Evolutionary conservation across 331 rosid species (phyloP).

Genomic region (Erythrophleum ivorense): DNA sequence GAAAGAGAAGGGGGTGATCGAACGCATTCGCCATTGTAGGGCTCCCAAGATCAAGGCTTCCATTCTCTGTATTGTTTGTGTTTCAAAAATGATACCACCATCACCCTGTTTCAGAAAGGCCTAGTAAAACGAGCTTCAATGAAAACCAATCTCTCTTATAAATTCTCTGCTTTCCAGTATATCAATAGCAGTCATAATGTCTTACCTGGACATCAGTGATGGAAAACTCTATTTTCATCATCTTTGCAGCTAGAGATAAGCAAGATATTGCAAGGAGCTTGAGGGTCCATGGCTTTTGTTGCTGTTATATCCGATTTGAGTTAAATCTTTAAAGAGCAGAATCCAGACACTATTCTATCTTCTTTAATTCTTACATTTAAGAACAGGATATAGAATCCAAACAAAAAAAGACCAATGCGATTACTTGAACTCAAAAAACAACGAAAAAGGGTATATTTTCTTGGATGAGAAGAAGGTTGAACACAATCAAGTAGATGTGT

Average conservation of each 20-base stretch:
- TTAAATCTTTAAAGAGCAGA: conserved; percentile 49
- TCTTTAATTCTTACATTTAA: neutral
- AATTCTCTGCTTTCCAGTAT: neutral
- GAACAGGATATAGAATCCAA: conserved; percentile 3
- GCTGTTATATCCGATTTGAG: conserved; percentile 49
- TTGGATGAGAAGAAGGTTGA: neutral
- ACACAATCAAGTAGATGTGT: neutral
- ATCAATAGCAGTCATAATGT: neutral
- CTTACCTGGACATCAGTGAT: conserved; percentile 68
- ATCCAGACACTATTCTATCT: neutral
- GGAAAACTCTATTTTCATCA: conserved; percentile 69
- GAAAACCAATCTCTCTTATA: neutral
- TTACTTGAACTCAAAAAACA: neutral
- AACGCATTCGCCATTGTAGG: conserved; percentile 93
- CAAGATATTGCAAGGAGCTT: conserved; percentile 83
- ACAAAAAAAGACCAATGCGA: neutral
- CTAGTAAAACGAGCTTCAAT: neutral
- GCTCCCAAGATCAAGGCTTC: conserved; percentile 77
- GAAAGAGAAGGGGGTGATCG: conserved; percentile 93
- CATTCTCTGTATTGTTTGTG: conserved; percentile 83
- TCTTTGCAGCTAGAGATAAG: conserved; percentile 83
- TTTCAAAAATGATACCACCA: conserved; percentile 72
- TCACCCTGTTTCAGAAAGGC: conserved; percentile 56
- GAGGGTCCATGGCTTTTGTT: conserved; percentile 84
- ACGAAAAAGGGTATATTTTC: neutral